Percentiles rank a stretch among this genome's conserved stretches.
These are phyloP conservation scores for Beta macrorhiza DNA, from an alignment of 179 eudicot genomes.

Conservation along the genomic window DNA sequence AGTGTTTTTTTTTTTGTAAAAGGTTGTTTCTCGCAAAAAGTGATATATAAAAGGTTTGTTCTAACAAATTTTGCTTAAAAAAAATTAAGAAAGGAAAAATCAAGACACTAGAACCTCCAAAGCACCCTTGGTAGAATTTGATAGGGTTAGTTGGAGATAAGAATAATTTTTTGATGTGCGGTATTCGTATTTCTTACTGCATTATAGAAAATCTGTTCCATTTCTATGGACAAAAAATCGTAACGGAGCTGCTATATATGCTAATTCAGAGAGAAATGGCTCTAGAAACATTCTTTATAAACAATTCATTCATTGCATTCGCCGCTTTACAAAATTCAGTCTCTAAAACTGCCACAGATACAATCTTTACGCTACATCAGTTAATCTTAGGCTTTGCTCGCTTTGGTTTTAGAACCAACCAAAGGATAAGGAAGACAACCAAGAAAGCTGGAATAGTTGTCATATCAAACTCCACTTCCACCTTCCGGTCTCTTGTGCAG, in stretches of 20 bases:
- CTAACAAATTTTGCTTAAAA: too few species aligned
- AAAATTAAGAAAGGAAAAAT: too few species aligned
- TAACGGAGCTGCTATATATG: neutral
- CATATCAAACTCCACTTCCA: constrained; percentile 72
- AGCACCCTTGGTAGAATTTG: too few species aligned
- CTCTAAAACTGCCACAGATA: neutral
- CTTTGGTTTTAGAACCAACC: constrained; percentile 81
- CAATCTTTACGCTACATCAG: constrained; percentile 27
- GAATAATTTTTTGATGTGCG: too few species aligned
- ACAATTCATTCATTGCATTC: neutral
- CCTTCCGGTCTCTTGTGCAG: constrained; percentile 79
- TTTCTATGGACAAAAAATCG: neutral
- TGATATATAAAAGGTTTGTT: too few species aligned
- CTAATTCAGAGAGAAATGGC: neutral
- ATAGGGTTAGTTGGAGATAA: too few species aligned
- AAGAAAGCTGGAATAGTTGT: constrained; percentile 87
- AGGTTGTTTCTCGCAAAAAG: too few species aligned
- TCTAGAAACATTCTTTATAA: neutral
- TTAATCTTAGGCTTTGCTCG: constrained; percentile 94
- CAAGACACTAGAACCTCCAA: too few species aligned
- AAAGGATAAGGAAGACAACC: constrained; percentile 63
- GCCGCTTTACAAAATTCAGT: constrained; percentile 29
- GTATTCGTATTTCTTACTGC: neutral
- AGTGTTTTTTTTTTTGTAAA: too few species aligned
- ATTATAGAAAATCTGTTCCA: too few species aligned